These are phyloP conservation scores for Phalaenopsis aphrodite DNA, from an alignment of 106 monocot genomes.

Conservation along the genomic window DNA sequence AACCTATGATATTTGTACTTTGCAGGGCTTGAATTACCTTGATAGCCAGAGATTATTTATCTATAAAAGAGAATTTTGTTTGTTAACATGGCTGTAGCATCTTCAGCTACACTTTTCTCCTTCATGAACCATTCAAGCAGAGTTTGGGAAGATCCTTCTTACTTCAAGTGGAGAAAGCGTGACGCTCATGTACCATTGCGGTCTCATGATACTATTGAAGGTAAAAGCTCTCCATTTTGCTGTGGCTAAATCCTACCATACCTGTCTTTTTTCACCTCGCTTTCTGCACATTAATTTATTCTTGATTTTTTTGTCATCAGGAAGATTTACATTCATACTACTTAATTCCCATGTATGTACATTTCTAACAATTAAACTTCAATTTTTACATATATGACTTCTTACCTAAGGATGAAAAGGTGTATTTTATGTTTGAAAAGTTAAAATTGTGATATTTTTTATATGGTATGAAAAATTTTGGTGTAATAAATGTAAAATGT, in stretches of 20 bases:
- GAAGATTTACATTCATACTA: too few species aligned
- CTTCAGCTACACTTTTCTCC: constrained; percentile 20
- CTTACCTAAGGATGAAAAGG: too few species aligned
- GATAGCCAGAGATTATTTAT: background rate
- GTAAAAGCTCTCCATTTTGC: constrained; percentile 18
- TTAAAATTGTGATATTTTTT: too few species aligned
- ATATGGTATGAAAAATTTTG: too few species aligned
- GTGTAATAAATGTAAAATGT: too few species aligned
- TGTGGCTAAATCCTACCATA: background rate
- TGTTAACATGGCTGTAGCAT: constrained; percentile 28
- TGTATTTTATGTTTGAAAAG: too few species aligned
- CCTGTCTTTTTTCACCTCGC: background rate
- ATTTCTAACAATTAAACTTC: too few species aligned
- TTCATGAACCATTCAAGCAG: constrained; percentile 27
- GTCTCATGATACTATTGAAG: constrained; percentile 86
- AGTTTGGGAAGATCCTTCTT: constrained; percentile 90
- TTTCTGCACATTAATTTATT: background rate
- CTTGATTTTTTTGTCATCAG: background rate
- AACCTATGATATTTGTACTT: background rate
- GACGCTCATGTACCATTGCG: constrained; percentile 89
- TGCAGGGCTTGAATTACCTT: constrained; percentile 4
- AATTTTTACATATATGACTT: too few species aligned
- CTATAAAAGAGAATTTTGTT: background rate
- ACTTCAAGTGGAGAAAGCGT: constrained; percentile 93
- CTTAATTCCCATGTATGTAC: too few species aligned